phyloP scores from a whole-genome alignment of 83 land plant species.

The Picea engelmannii region DNA sequence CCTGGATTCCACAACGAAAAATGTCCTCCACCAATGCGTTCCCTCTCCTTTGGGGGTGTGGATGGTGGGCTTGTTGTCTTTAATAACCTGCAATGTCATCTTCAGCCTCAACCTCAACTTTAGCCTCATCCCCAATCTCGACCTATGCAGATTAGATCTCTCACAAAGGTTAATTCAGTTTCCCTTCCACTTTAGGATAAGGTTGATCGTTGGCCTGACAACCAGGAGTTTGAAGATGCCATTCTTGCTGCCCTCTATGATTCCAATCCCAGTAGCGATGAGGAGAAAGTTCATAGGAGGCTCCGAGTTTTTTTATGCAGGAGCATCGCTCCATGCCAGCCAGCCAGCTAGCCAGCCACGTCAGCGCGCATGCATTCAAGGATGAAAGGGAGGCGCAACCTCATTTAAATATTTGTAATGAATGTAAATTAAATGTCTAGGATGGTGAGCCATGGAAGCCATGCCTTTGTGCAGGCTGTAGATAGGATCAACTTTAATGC shows the following conservation, averaged over 20 bases:
- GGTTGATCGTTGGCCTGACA: slow-evolving; percentile 16
- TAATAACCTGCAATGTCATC: background rate
- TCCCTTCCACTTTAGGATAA: background rate
- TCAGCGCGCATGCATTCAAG: no score
- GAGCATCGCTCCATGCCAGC: slow-evolving; percentile 42
- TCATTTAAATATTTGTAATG: no score
- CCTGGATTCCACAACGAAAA: background rate
- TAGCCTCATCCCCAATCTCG: slow-evolving; percentile 20
- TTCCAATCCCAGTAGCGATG: background rate
- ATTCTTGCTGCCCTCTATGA: slow-evolving; percentile 32
- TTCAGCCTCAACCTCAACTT: background rate
- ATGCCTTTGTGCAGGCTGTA: no score
- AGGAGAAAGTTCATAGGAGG: slow-evolving; percentile 29
- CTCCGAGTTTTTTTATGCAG: slow-evolving; percentile 49
- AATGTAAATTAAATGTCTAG: no score
- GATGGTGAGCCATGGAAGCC: no score
- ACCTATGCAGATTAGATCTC: slow-evolving; percentile 10
- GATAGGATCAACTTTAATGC: no score
- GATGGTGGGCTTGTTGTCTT: background rate
- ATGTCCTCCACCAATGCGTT: background rate
- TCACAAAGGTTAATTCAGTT: background rate
- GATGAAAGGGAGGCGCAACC: no score
- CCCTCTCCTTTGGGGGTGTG: no score
- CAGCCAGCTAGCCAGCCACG: no score
- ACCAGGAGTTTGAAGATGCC: slow-evolving; percentile 21